phyloP scores from a whole-genome alignment of 1,284 basidiomycete genomes.

The Sanghuangporus weigelae region DNA sequence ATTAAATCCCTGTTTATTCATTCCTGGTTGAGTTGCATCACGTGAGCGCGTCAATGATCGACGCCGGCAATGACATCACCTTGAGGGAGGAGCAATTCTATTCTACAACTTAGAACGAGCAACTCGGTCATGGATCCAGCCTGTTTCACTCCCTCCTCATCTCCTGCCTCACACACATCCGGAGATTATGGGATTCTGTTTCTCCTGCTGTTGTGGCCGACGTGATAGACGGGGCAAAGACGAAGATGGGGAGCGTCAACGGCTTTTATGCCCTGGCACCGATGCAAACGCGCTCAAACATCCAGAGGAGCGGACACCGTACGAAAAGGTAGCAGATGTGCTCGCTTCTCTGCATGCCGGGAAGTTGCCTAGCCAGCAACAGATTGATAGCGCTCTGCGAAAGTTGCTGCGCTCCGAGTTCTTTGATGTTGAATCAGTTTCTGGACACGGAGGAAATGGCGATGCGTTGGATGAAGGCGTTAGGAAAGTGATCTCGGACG shows the following conservation, averaged over 20 bases:
- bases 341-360: constrained; percentile 39
- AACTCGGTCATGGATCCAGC: background rate
- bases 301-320: constrained; percentile 3
- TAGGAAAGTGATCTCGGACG: constrained; percentile 29
- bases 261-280: background rate
- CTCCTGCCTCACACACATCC: background rate
- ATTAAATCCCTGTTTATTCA: background rate
- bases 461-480: constrained; percentile 15
- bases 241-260: constrained; percentile 1
- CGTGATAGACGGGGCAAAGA: background rate
- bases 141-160: background rate
- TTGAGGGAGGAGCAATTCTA: no score
- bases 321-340: constrained; percentile 37
- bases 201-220: constrained; percentile 6
- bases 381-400: constrained; percentile 33
- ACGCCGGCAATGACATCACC: no score
- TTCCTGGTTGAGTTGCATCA: no score
- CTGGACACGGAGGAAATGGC: background rate
- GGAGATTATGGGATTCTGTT: constrained; percentile 7
- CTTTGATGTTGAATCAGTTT: constrained; percentile 22
- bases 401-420: constrained; percentile 31
- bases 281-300: background rate
- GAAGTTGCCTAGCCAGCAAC: constrained; percentile 45
- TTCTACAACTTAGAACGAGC: background rate
- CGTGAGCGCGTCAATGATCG: no score